Conservation (phyloP, 768 basidiomycete genomes). For the Paxillus rubicundulus region DNA sequence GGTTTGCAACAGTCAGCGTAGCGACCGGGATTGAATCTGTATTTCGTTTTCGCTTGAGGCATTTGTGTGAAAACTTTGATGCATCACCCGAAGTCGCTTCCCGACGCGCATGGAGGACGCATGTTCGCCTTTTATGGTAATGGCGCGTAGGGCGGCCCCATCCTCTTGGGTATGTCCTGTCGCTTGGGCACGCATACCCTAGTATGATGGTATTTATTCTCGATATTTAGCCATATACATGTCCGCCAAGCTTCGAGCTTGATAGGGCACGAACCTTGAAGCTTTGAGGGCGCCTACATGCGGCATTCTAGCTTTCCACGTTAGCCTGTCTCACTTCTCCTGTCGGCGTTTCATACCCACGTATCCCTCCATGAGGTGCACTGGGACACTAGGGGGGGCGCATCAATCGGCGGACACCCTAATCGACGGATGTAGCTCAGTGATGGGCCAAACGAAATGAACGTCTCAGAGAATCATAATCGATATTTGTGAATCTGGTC, state of each 20-base stretch:
- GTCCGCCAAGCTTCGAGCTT: background rate
- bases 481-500: slow-evolving; percentile 10
- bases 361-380: background rate
- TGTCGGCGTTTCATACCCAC: background rate
- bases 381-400: background rate
- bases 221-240: slow-evolving; percentile 6
- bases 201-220: background rate
- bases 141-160: slow-evolving; percentile 18
- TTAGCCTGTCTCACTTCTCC: background rate
- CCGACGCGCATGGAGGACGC: slow-evolving; percentile 34
- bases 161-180: slow-evolving; percentile 9
- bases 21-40: slow-evolving; percentile 21
- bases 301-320: background rate
- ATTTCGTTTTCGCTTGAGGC: slow-evolving; percentile 31
- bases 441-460: slow-evolving; percentile 13
- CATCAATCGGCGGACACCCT: background rate
- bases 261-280: too few relatives aligned
- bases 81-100: slow-evolving; percentile 24
- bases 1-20: slow-evolving; percentile 8
- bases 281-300: background rate
- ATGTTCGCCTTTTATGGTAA: slow-evolving; percentile 34
- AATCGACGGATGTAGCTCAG: background rate
- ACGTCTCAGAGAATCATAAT: slow-evolving; percentile 1
- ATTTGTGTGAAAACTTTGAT: slow-evolving; percentile 3
- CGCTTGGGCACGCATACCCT: slow-evolving; percentile 11